These are phyloP conservation scores for Pestalotiopsis sp. DNA, from an alignment of 2,329 filamentous ascomycete genomes.

Conservation along the genomic window DNA sequence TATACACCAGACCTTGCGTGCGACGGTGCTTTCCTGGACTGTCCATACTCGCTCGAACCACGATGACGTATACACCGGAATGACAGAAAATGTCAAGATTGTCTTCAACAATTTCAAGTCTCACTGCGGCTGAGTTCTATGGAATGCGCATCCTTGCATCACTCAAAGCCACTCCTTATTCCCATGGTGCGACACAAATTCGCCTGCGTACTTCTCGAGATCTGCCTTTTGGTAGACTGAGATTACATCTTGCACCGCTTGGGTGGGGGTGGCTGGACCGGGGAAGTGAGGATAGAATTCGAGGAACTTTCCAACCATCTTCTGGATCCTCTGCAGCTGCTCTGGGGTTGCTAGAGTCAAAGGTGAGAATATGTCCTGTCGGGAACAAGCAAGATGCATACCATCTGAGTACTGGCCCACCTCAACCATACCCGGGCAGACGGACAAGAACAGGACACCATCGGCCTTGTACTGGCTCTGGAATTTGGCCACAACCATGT, in stretches of 20 bases:
- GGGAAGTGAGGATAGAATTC: constrained; percentile 25
- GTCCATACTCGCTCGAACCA: no score
- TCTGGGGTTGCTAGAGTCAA: background rate
- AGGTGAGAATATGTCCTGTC: background rate
- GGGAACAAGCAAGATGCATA: background rate
- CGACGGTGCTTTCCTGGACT: no score
- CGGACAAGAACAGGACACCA: constrained; percentile 45
- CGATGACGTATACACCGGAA: no score
- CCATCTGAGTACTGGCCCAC: background rate
- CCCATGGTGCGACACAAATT: constrained; percentile 56
- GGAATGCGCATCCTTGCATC: no score
- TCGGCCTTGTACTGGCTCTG: constrained; percentile 42
- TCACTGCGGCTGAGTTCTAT: no score
- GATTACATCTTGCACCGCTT: constrained; percentile 22
- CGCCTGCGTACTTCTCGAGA: constrained; percentile 41
- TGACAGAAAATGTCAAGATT: no score
- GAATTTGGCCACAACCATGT: constrained; percentile 38
- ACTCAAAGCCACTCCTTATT: constrained; percentile 53
- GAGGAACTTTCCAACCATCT: constrained; percentile 21
- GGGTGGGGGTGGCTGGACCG: constrained; percentile 24
- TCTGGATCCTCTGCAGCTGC: constrained; percentile 1
- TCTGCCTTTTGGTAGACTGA: constrained; percentile 27
- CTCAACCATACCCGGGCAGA: constrained; percentile 47
- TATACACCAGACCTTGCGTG: no score
- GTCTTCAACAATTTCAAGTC: no score